phyloP scores from a whole-genome alignment of 768 basidiomycete genomes.

The Lentinula edodes region DNA sequence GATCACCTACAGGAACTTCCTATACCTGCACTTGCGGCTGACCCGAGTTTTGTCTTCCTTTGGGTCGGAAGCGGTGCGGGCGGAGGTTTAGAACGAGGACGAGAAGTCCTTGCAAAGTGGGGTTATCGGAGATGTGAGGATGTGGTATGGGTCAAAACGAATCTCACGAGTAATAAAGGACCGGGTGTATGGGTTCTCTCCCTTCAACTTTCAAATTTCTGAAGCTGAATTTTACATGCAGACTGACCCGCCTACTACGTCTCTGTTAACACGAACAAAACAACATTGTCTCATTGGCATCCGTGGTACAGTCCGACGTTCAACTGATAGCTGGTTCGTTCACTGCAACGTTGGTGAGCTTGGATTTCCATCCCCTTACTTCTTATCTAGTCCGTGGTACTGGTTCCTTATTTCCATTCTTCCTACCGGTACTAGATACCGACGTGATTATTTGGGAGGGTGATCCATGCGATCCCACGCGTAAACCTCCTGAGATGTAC shows the following conservation, averaged over 20 bases:
- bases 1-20: slow-evolving; percentile 78
- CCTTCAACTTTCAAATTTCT: background rate
- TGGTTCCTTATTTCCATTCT: background rate
- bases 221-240: slow-evolving; percentile 20
- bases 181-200: slow-evolving; percentile 54
- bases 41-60: slow-evolving; percentile 90
- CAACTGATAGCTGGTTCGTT: slow-evolving; percentile 94
- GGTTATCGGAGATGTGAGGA: slow-evolving; percentile 95
- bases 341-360: slow-evolving; percentile 93
- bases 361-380: background rate
- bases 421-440: slow-evolving; percentile 55
- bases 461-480: slow-evolving; percentile 75
- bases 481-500: slow-evolving; percentile 94
- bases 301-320: slow-evolving; percentile 90
- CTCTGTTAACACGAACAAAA: slow-evolving; percentile 84
- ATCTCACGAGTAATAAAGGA: slow-evolving; percentile 62
- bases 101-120: slow-evolving; percentile 90
- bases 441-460: slow-evolving; percentile 97
- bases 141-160: slow-evolving; percentile 98
- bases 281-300: slow-evolving; percentile 98
- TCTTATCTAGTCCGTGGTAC: slow-evolving; percentile 10
- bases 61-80: slow-evolving; percentile 94
- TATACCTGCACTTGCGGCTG: slow-evolving; percentile 75
- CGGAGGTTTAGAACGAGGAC: slow-evolving; percentile 86
- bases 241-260: slow-evolving; percentile 84